Conservation (phyloP, 2,329 filamentous ascomycete species). For the Apiospora hydei region DNA sequence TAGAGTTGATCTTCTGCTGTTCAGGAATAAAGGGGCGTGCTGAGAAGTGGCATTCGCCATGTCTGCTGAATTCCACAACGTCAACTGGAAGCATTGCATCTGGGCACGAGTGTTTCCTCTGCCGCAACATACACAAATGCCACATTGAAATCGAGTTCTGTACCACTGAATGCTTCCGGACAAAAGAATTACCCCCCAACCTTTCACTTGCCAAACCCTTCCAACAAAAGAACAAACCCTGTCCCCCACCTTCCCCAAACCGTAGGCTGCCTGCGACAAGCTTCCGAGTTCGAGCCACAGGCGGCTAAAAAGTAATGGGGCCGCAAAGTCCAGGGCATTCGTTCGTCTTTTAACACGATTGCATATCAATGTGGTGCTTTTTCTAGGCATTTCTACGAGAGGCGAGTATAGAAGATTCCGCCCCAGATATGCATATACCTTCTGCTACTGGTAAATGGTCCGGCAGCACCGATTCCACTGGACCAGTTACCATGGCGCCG, state of each 20-base stretch:
- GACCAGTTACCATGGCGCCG: not conserved
- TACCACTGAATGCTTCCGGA: not conserved
- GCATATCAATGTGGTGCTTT: not conserved
- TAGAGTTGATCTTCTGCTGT: not conserved
- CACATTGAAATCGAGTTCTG: not conserved
- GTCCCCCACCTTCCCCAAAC: conserved; percentile 18
- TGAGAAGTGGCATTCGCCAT: not conserved
- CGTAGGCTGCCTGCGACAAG: not conserved
- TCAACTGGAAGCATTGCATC: not conserved
- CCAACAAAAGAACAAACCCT: conserved; percentile 13
- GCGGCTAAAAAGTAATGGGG: not conserved
- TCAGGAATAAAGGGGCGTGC: not conserved
- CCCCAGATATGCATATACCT: not conserved
- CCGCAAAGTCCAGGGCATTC: not conserved
- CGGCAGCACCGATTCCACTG: not conserved
- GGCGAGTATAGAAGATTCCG: no score
- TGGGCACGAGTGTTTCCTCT: not conserved
- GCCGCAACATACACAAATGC: not conserved
- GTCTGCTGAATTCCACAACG: not conserved
- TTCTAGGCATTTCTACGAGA: not conserved
- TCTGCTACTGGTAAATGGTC: not conserved
- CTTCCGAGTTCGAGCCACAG: conserved; percentile 11
- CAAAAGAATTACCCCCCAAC: conserved; percentile 11
- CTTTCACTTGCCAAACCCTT: not conserved
- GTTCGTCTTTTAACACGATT: not conserved